Conservation (phyloP, 768 basidiomycete genomes). For the Agrocybe praecox region DNA sequence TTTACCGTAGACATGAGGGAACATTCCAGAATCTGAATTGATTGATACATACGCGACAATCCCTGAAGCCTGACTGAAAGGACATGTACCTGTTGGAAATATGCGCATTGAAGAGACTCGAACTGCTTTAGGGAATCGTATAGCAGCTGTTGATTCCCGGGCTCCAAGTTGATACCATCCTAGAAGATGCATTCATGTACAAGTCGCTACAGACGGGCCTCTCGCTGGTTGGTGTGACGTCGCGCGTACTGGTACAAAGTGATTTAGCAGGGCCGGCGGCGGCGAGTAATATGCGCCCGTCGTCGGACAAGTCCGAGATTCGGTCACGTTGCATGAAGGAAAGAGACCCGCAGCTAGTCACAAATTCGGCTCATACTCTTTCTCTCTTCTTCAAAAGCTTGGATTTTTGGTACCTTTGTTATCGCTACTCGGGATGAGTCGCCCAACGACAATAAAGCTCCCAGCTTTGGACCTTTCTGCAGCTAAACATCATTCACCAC, state of each 20-base stretch:
- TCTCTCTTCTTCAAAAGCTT: conserved; percentile 7
- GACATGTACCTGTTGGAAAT: conserved; percentile 65
- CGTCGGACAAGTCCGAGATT: conserved; percentile 29
- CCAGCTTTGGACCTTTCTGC: conserved; percentile 47
- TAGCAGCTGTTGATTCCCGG: conserved; percentile 60
- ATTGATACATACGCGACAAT: conserved; percentile 56
- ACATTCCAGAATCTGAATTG: background rate
- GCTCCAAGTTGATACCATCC: conserved; percentile 72
- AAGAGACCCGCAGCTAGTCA: background rate
- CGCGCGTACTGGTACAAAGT: background rate
- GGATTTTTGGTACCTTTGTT: conserved; percentile 6
- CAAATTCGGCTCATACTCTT: conserved; percentile 4
- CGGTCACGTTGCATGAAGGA: conserved; percentile 13
- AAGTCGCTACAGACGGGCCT: too few species aligned
- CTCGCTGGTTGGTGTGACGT: background rate
- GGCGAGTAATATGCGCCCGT: background rate
- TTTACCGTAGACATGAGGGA: conserved; percentile 23
- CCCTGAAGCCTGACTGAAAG: conserved; percentile 62
- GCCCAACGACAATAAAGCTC: conserved; percentile 56
- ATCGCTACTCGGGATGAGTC: conserved; percentile 42
- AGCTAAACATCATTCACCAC: conserved; percentile 26
- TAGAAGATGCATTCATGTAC: conserved; percentile 54
- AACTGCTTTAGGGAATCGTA: conserved; percentile 71
- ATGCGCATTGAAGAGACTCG: conserved; percentile 69
- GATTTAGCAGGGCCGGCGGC: background rate